These are phyloP conservation scores for Epicoccum nigrum DNA, from an alignment of 2,329 filamentous ascomycete species.

Conservation along the genomic window DNA sequence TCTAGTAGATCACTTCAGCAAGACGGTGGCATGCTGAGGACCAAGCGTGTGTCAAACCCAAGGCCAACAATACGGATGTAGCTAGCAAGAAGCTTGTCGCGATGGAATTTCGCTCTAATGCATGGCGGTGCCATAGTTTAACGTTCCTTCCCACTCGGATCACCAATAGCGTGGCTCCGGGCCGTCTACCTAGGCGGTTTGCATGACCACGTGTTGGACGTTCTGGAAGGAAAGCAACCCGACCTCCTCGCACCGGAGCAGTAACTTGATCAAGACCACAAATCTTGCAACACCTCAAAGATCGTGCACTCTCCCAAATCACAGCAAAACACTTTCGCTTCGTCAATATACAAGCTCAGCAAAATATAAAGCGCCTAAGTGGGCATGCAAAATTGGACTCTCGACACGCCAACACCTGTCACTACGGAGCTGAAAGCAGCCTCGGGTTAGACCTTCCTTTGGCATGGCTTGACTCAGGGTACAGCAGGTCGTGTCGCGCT, in stretches of 20 bases:
- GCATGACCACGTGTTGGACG: not conserved
- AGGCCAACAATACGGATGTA: not conserved
- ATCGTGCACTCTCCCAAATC: too few species aligned
- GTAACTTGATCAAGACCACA: too few species aligned
- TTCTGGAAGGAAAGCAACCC: too few species aligned
- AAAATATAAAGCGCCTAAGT: too few species aligned
- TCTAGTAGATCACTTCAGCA: not conserved
- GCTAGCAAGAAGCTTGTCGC: not conserved
- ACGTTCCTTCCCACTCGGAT: not conserved
- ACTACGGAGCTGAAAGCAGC: not conserved
- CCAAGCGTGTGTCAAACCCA: not conserved
- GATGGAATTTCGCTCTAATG: not conserved
- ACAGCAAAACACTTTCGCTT: too few species aligned
- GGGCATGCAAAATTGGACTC: too few species aligned
- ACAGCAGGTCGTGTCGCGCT: not conserved
- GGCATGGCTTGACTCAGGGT: not conserved
- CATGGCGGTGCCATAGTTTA: not conserved
- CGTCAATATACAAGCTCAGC: too few species aligned
- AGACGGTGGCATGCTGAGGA: too few species aligned
- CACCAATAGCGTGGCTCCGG: not conserved
- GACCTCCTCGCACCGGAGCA: too few species aligned
- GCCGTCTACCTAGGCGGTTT: not conserved
- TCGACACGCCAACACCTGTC: too few species aligned
- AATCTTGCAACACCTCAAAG: too few species aligned
- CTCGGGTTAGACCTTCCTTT: not conserved